Base-by-base conservation (phyloP, 2,329 filamentous ascomycete species). In the Beauveria brongniartii region DNA sequence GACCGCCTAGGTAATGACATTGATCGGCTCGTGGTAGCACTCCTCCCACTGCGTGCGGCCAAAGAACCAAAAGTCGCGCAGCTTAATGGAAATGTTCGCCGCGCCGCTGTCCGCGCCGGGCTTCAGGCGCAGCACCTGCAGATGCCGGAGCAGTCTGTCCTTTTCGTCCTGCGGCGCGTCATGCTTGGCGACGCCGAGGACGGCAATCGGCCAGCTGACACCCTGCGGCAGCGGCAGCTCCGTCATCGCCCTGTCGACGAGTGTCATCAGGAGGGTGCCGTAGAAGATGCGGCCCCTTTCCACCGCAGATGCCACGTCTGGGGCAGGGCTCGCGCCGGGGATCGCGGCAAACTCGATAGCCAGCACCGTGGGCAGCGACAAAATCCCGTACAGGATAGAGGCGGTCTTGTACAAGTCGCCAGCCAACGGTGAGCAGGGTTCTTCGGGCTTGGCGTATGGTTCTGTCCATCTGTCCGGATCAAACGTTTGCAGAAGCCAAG, bases 1-100 rank as follows among this genome's bases (percentile, higher is more conserved):
- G 9, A 43, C 52, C 20, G 22, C 40, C 44, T 50, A 60, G 6
- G 57, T 53, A 47, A 60, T 54, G 20, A 60, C 57, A 9, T 60
- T 60, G 20, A 54, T 60, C 1, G 57, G 48, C 28, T 54, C 50
- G 41, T 60, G 41, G 20, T 60, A 60, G 26, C 57, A 60, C 28
- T 60, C 37, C 20, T 59, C 57, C 57, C 57, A 60, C 41, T 41
- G 18, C 7, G 57, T 60, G 16, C 16, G 28, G 40, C 57, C 48
- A 46, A 60, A 60, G 34, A 9, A 53, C 57, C 57, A 60, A 37
- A 60, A 60, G 41, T 60, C 57, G 7, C 57, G 48, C 20, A 60
- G 41, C 57, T 60, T 60, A 1, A 53, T 46, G 3, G 46, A 50
- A 20, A 60, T 60, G 6, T 30, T 60, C 3, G 41, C 57, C 14